Evolutionary conservation across 2,329 filamentous ascomycete genomes (phyloP).

Genomic region (Neonectria neomacrospora): DNA sequence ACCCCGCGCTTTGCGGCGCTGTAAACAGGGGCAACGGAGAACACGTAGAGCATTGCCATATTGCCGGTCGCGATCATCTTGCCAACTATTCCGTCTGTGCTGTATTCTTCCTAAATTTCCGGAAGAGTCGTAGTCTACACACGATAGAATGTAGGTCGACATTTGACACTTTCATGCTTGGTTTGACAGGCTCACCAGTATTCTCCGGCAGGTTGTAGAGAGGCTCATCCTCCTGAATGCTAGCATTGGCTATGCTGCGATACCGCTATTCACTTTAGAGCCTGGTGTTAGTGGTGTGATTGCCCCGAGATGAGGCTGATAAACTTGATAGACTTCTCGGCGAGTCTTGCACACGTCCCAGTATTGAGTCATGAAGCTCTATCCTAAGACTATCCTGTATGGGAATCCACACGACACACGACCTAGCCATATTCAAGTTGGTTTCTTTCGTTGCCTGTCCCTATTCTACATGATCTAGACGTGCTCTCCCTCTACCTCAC

Average conservation of each 20-base stretch:
- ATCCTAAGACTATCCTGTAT: not conserved
- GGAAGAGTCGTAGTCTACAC: not conserved
- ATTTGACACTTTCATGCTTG: not conserved
- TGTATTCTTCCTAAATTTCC: not conserved
- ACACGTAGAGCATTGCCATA: not conserved
- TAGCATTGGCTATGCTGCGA: not conserved
- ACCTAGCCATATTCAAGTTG: not conserved
- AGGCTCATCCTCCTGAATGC: not conserved
- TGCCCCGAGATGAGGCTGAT: not conserved
- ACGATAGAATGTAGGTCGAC: not conserved
- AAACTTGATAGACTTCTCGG: not conserved
- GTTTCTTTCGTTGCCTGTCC: too few species aligned
- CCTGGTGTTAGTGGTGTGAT: not conserved
- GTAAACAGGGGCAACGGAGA: not conserved
- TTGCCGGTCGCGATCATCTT: not conserved
- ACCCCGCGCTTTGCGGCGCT: not conserved
- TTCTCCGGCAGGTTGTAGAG: not conserved
- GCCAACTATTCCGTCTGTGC: not conserved
- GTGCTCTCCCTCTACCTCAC: too few species aligned
- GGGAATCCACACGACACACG: not conserved
- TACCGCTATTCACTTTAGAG: not conserved
- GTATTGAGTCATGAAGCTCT: not conserved
- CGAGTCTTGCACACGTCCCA: not conserved
- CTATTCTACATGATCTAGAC: too few species aligned
- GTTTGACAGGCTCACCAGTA: not conserved